A percentile compares a stretch with the other conserved stretches of the same genome.
These are phyloP conservation scores for Radiomyces spectabilis DNA, from an alignment of 192 early-diverging fungal genomes.

Conservation along the genomic window DNA sequence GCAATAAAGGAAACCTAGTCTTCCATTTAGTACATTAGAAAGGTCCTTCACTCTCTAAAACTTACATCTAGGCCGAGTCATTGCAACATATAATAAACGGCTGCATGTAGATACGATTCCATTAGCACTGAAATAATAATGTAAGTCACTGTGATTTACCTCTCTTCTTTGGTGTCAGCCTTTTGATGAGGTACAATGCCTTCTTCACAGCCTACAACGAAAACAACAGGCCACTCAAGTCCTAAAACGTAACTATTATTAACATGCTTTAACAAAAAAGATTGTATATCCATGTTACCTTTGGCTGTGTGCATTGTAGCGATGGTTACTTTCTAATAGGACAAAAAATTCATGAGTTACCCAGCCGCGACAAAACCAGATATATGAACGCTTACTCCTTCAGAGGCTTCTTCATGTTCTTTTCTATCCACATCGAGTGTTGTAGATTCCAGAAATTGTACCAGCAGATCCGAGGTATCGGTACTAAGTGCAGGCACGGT, in stretches of 20 bases:
- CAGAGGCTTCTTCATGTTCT: not conserved
- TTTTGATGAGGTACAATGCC: constrained; percentile 3
- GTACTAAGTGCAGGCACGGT: not conserved
- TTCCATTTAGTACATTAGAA: too few relatives aligned
- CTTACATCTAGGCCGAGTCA: constrained; percentile 19
- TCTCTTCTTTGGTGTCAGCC: constrained; percentile 12
- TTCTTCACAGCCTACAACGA: constrained; percentile 12
- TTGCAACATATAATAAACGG: constrained; percentile 20
- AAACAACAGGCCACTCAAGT: constrained; percentile 24
- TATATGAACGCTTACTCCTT: not conserved
- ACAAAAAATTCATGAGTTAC: too few relatives aligned
- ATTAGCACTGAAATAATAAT: too few relatives aligned
- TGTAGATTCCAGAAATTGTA: constrained; percentile 4
- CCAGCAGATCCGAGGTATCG: not conserved
- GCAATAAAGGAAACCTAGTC: not conserved
- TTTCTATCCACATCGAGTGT: not conserved
- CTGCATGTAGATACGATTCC: too few relatives aligned
- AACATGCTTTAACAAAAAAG: too few relatives aligned
- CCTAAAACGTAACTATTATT: too few relatives aligned
- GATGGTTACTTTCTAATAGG: constrained; percentile 12
- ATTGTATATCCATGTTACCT: not conserved
- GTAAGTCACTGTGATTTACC: not conserved
- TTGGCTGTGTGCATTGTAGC: constrained; percentile 12
- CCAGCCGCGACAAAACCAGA: too few relatives aligned
- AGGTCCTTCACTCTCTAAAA: too few relatives aligned